Evolutionary conservation across 2,329 filamentous ascomycete species (phyloP), one percentile per base, ranked within the genome.

Genomic region (Blastomyces parvus): DNA sequence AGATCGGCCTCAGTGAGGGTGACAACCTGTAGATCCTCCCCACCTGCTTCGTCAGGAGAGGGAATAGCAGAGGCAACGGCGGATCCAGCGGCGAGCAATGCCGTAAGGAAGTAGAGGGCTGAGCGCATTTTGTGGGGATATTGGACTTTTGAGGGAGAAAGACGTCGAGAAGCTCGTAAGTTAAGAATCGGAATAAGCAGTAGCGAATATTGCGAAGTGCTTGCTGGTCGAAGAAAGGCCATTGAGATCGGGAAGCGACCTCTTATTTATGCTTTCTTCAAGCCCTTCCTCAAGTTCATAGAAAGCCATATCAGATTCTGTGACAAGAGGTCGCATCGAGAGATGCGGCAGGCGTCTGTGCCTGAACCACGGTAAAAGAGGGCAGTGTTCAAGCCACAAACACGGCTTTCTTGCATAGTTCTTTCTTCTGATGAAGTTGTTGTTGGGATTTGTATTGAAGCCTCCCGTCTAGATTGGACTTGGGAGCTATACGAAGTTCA

Each of bases 41-140:
- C 11, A 6, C 33, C 53, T 57, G 9, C 53, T 38, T 36, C 30
- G 13, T 38, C 53, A 9, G 53, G 19, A 22, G 53, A 38, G 22
- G 53, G 53, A 33, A 57, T 38, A 25, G 53, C 56, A 44, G 36
- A 17, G 11, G 33, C 56, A 2, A 58, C 22, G 6, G 56, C 38
- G 22, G 33, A 40, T 22, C 56, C 38, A 30, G 38, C n/a, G 38
- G 56, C 56, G 14, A 58, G 33, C 19, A 58, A 25, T 19, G 56
- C 36, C 25, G 56, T 42, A 19, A 58, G 3, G 25, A 58, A 42
- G 38, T 58, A 58, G 38, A 44, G 19, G 14, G 22, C 56, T 42
- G 56, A 38, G 38, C 56, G 56, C 56, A 58, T 58, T 40, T 58
- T 55, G 27, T n/a, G 27, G 52, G 36, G 52, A n/a, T 55, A n/a